Conservation (phyloP, 495 filamentous ascomycete species). For the Xylaria longipes region DNA sequence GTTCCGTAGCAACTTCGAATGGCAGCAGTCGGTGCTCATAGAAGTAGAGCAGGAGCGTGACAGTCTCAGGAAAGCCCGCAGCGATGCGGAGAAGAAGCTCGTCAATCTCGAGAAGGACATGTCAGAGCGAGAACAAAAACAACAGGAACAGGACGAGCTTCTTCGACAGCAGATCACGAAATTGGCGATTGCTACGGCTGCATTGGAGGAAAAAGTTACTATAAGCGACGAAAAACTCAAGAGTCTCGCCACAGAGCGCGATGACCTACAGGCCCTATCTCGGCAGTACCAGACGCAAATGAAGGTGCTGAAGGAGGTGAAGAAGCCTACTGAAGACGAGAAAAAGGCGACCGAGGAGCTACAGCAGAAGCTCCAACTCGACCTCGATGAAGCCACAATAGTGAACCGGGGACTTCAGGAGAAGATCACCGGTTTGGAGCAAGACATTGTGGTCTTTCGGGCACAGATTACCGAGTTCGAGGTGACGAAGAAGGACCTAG, state of each 20-base stretch:
- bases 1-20: slow-evolving; percentile 49
- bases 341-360: slow-evolving; percentile 31
- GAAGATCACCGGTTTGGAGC: slow-evolving; percentile 33
- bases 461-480: slow-evolving; percentile 31
- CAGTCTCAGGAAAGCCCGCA: slow-evolving; percentile 39
- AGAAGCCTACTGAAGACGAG: slow-evolving; percentile 27
- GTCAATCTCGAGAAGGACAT: slow-evolving; percentile 43
- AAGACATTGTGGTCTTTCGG: slow-evolving; percentile 30
- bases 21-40: slow-evolving; percentile 44
- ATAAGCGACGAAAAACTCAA: slow-evolving; percentile 47
- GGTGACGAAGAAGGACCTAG: slow-evolving; percentile 29
- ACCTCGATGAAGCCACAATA: slow-evolving; percentile 30
- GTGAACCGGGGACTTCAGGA: slow-evolving; percentile 29
- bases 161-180: slow-evolving; percentile 45
- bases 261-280: slow-evolving; percentile 30
- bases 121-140: slow-evolving; percentile 41
- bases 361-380: slow-evolving; percentile 34
- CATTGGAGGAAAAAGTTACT: slow-evolving; percentile 46
- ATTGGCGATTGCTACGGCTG: slow-evolving; percentile 42
- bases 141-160: slow-evolving; percentile 45
- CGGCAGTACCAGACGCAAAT: slow-evolving; percentile 33
- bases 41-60: slow-evolving; percentile 52
- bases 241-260: slow-evolving; percentile 37
- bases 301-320: slow-evolving; percentile 28
- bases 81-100: slow-evolving; percentile 41